These are phyloP conservation scores for Ganoderma lingzhi DNA, from an alignment of 1,284 basidiomycete genomes.

Conservation along the genomic window DNA sequence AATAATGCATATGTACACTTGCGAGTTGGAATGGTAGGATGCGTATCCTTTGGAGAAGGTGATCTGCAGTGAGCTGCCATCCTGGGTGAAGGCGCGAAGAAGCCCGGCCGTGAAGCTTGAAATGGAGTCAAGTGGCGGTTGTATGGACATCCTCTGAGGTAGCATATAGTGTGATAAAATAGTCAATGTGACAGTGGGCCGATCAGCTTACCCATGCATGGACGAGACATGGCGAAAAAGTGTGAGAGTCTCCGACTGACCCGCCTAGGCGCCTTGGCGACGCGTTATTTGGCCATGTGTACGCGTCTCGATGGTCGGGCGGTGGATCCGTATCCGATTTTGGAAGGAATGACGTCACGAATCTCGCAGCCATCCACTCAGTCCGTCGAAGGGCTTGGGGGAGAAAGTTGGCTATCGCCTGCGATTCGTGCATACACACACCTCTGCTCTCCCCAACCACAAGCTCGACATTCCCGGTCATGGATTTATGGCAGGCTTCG, in stretches of 20 bases:
- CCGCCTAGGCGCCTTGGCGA: not conserved
- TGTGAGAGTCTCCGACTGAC: not conserved
- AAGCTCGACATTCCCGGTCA: not conserved
- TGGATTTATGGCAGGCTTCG: not conserved
- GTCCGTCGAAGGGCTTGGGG: not conserved
- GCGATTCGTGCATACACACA: not conserved
- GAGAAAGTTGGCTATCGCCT: not conserved
- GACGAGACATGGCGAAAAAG: not conserved
- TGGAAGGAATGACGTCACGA: not conserved
- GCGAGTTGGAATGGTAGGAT: not conserved
- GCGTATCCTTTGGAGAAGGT: not conserved
- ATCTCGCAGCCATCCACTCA: not conserved
- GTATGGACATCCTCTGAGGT: not conserved
- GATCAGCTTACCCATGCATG: not conserved
- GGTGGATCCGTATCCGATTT: not conserved
- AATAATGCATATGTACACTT: not conserved
- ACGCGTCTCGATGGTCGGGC: slow-evolving; percentile 2
- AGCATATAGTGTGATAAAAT: not conserved
- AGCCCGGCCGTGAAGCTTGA: too few species aligned
- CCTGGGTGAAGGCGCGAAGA: too few species aligned
- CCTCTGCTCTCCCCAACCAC: not conserved
- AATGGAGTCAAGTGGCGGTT: not conserved
- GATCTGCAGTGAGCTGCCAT: not conserved
- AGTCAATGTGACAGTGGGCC: not conserved
- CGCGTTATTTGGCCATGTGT: slow-evolving; percentile 15